A percentile compares a stretch with the other conserved stretches of the same genome.
phyloP scores from a whole-genome alignment of 2,329 filamentous ascomycete genomes.

The Alternaria panax region DNA sequence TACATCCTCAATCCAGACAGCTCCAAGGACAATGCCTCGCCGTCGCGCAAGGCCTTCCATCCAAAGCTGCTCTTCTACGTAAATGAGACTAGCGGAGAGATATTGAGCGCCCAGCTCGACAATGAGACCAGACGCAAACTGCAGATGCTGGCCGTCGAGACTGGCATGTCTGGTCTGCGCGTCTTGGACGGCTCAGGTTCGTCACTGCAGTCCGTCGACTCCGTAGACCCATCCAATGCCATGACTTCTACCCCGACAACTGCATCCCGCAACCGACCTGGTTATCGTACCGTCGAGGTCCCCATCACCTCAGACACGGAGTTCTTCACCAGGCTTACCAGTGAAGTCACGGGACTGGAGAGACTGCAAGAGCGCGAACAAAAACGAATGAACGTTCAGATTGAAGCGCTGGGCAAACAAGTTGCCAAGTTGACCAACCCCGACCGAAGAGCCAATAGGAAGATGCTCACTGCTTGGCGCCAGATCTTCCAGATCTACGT shows the following conservation, averaged over 20 bases:
- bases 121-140: slow-evolving; percentile 70
- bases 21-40: slow-evolving; percentile 6
- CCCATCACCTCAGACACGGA: slow-evolving; percentile 78
- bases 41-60: slow-evolving; percentile 55
- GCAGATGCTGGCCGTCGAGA: slow-evolving; percentile 63
- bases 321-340: slow-evolving; percentile 79
- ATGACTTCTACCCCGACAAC: not conserved
- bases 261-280: slow-evolving; percentile 18
- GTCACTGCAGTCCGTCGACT: slow-evolving; percentile 13
- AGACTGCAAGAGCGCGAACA: slow-evolving; percentile 72
- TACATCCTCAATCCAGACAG: slow-evolving; percentile 43
- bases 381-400: slow-evolving; percentile 67
- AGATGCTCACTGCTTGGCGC: slow-evolving; percentile 78
- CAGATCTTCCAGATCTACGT: slow-evolving; percentile 83
- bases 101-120: slow-evolving; percentile 72
- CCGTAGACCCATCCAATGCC: not conserved
- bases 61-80: slow-evolving; percentile 76
- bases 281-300: slow-evolving; percentile 68
- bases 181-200: slow-evolving; percentile 40
- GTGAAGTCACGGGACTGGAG: slow-evolving; percentile 74
- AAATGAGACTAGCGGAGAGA: slow-evolving; percentile 69
- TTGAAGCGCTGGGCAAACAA: slow-evolving; percentile 69
- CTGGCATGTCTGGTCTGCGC: slow-evolving; percentile 52
- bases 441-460: slow-evolving; percentile 64
- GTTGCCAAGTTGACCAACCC: slow-evolving; percentile 72